phyloP scores from a whole-genome alignment of 2,329 filamentous ascomycete species.

The Polychaeton citri region DNA sequence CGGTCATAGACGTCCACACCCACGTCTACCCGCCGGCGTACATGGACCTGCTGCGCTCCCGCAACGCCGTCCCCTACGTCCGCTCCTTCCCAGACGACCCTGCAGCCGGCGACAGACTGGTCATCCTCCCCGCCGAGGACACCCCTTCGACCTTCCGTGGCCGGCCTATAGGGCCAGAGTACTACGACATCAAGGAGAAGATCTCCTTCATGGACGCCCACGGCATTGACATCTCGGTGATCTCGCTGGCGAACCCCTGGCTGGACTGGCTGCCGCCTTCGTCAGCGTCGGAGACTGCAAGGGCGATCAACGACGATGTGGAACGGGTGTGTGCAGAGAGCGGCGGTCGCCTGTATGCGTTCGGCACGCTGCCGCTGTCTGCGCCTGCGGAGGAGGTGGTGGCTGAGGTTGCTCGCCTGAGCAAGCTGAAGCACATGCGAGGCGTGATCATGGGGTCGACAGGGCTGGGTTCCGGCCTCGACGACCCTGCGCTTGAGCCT shows the following conservation, averaged over 20 bases:
- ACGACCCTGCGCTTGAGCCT: slow-evolving; percentile 60
- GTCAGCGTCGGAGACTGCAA: slow-evolving; percentile 51
- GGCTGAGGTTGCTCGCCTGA: slow-evolving; percentile 50
- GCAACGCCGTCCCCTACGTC: slow-evolving; percentile 55
- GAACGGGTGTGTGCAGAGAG: slow-evolving; percentile 54
- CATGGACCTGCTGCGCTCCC: slow-evolving; percentile 42
- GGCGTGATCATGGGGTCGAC: slow-evolving; percentile 84
- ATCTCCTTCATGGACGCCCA: slow-evolving; percentile 80
- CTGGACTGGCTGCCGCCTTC: slow-evolving; percentile 61
- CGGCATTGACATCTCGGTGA: slow-evolving; percentile 66
- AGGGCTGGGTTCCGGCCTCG: slow-evolving; percentile 65
- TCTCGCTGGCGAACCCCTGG: slow-evolving; percentile 89
- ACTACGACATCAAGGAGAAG: slow-evolving; percentile 67
- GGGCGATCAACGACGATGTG: slow-evolving; percentile 64
- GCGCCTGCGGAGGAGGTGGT: slow-evolving; percentile 49
- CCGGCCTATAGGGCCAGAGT: slow-evolving; percentile 70
- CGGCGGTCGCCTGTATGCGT: slow-evolving; percentile 62
- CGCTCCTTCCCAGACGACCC: slow-evolving; percentile 44
- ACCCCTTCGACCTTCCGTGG: slow-evolving; percentile 41
- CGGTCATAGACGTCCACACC: slow-evolving; percentile 47
- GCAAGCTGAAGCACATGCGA: slow-evolving; percentile 51
- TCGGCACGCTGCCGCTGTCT: slow-evolving; percentile 67
- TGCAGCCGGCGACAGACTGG: slow-evolving; percentile 44
- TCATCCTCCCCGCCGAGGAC: slow-evolving; percentile 19
- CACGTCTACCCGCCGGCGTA: slow-evolving; percentile 49